Evolutionary conservation across 2,329 filamentous ascomycete genomes (phyloP).

Genomic region (Paraphaeosphaeria minitans): DNA sequence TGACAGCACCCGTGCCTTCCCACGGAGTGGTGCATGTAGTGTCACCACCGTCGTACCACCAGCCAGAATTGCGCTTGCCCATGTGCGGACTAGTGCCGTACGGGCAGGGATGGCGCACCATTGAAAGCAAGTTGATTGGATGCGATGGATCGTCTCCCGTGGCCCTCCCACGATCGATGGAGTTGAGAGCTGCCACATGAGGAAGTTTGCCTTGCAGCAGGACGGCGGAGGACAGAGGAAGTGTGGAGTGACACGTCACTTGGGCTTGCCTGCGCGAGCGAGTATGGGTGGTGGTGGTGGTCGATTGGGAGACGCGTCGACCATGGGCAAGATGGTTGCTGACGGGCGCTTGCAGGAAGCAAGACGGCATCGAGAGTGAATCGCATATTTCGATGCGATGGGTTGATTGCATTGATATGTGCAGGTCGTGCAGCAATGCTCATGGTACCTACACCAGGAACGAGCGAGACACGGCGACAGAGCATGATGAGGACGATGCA

Average conservation of each 20-base stretch:
- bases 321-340: too few species aligned
- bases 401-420: too few species aligned
- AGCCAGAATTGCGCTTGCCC: neutral
- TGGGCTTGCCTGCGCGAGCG: neutral
- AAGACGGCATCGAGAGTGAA: too few species aligned
- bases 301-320: neutral
- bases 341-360: too few species aligned
- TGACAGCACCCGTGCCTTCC: neutral
- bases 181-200: neutral
- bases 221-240: neutral
- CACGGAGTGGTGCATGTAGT: too few species aligned
- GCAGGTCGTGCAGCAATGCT: too few species aligned
- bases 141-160: neutral
- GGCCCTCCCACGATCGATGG: neutral
- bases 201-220: neutral
- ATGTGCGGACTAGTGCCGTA: neutral
- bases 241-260: neutral
- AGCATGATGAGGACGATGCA: too few species aligned
- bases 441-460: too few species aligned
- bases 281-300: neutral
- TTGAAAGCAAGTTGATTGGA: neutral
- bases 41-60: conserved; percentile 12
- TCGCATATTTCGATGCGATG: too few species aligned
- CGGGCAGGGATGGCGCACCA: too few species aligned
- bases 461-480: too few species aligned